phyloP scores from a whole-genome alignment of 768 basidiomycete genomes.

The Phylloporus scabripes region DNA sequence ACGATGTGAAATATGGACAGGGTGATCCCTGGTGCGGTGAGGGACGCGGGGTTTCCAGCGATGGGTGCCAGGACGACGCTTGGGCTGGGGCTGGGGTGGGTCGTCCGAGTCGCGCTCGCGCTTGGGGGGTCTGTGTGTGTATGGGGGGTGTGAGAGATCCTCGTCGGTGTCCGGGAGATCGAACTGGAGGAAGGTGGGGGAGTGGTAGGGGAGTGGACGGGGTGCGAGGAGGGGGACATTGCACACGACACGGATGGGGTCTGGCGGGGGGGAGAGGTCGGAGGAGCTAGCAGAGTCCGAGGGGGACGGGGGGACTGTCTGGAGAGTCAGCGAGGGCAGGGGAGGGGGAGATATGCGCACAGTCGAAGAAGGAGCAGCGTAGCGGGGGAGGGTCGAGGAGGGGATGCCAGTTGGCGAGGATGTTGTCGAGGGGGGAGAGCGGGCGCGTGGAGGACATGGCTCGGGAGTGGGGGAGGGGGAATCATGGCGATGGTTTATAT shows the following conservation, averaged over 20 bases:
- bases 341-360: too few species aligned
- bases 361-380: neutral
- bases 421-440: slow-evolving; percentile 23
- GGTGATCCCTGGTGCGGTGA: slow-evolving; percentile 8
- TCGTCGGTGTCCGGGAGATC: slow-evolving; percentile 63
- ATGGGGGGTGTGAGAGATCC: slow-evolving; percentile 65
- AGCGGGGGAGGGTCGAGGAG: neutral
- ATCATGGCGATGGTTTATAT: neutral
- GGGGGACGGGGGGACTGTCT: too few species aligned
- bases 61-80: slow-evolving; percentile 22
- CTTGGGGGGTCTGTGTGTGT: slow-evolving; percentile 50
- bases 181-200: slow-evolving; percentile 64
- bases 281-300: too few species aligned
- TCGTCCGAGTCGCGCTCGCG: slow-evolving; percentile 41
- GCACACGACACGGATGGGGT: slow-evolving; percentile 48
- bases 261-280: slow-evolving; percentile 22
- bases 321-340: too few species aligned
- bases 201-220: slow-evolving; percentile 63
- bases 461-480: neutral
- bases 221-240: slow-evolving; percentile 66
- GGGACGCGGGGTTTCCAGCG: slow-evolving; percentile 16
- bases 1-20: slow-evolving; percentile 5
- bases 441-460: neutral
- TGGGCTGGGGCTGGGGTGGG: slow-evolving; percentile 13
- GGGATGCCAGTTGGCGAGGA: slow-evolving; percentile 3